phyloP scores from a whole-genome alignment of 257 asterid genomes.

The Solanum raphanifolium region DNA sequence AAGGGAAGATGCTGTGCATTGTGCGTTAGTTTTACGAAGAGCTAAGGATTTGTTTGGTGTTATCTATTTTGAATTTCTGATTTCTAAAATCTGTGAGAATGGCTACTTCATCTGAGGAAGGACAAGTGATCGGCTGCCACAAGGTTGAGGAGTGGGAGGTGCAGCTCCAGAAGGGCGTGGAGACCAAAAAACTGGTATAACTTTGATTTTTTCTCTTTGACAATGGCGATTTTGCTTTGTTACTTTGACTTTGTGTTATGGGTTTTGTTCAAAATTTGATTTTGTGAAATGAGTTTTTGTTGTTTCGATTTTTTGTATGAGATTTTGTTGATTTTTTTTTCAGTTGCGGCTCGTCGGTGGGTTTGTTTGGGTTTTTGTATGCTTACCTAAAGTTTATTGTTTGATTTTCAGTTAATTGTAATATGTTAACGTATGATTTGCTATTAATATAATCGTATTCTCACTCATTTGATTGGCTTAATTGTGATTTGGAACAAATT shows the following conservation, averaged over 20 bases:
- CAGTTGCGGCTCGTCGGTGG: neutral
- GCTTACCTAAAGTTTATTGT: neutral
- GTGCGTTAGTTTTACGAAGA: neutral
- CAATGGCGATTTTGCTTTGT: neutral
- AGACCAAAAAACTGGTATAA: constrained; percentile 43
- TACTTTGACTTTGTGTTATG: neutral
- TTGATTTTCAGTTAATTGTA: neutral
- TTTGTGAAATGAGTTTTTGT: neutral
- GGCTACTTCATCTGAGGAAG: constrained; percentile 48
- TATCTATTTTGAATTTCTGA: neutral
- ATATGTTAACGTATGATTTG: neutral
- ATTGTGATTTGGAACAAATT: neutral
- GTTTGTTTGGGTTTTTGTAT: neutral
- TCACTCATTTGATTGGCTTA: neutral
- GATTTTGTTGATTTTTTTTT: neutral
- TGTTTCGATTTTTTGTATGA: neutral
- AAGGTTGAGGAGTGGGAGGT: constrained; percentile 33
- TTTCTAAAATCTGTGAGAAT: constrained; percentile 3
- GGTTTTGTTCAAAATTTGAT: neutral
- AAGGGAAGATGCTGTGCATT: neutral
- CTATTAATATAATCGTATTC: neutral
- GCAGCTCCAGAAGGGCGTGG: constrained; percentile 30
- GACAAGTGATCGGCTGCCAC: constrained; percentile 69
- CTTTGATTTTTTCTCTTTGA: neutral
- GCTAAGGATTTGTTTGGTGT: neutral